Evolutionary conservation across 345 rosid genomes (phyloP).

Genomic region (Alliaria petiolata): DNA sequence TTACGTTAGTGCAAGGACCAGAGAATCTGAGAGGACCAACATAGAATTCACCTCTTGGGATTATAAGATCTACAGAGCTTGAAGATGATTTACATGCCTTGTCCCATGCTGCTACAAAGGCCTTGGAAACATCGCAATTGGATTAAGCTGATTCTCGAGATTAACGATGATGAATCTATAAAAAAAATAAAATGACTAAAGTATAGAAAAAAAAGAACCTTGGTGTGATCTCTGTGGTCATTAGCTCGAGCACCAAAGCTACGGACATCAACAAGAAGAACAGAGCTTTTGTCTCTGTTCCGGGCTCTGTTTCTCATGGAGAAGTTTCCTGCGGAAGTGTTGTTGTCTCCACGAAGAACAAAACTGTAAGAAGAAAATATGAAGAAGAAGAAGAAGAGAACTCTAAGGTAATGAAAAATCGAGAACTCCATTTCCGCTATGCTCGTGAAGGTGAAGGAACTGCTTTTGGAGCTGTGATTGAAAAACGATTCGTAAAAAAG

Average conservation of each 20-base stretch:
- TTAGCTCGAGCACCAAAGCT: conserved; percentile 39
- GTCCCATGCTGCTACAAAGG: conserved; percentile 54
- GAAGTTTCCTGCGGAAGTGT: background rate
- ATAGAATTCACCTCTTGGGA: conserved; percentile 41
- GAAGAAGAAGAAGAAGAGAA: conserved; percentile 6
- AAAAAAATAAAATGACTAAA: background rate
- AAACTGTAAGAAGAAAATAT: background rate
- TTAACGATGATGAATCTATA: background rate
- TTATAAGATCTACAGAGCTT: conserved; percentile 30
- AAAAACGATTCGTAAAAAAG: background rate
- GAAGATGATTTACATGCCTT: conserved; percentile 46
- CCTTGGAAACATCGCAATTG: conserved; percentile 17
- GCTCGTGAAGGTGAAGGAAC: conserved; percentile 19
- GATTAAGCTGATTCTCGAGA: conserved; percentile 10
- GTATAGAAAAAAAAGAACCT: conserved; percentile 5
- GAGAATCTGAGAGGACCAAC: conserved; percentile 24
- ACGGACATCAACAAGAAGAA: conserved; percentile 25
- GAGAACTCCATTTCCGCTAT: conserved; percentile 7
- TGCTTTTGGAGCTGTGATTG: conserved; percentile 14
- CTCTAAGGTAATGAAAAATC: background rate
- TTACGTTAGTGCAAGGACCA: conserved; percentile 52
- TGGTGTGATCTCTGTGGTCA: conserved; percentile 25
- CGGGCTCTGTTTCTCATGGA: background rate
- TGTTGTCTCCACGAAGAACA: conserved; percentile 1
- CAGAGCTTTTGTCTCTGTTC: conserved; percentile 16